These are phyloP conservation scores for Backusella sp. DNA, from an alignment of 192 early-diverging fungal genomes.

Conservation along the genomic window DNA sequence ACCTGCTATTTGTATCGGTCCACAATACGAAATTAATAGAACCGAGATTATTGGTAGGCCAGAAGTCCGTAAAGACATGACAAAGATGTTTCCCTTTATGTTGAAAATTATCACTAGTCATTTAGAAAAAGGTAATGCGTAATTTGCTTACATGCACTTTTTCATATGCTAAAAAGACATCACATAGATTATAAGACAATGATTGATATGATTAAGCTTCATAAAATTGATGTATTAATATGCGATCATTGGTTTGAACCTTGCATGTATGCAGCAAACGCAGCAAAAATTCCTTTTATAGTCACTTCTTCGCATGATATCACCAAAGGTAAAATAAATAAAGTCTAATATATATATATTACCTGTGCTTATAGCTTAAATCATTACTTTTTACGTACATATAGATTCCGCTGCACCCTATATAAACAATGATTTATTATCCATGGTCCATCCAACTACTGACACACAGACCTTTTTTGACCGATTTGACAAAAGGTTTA, in stretches of 20 bases:
- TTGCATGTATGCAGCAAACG: slow-evolving; percentile 19
- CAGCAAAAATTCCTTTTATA: slow-evolving; percentile 17
- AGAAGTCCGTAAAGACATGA: background rate
- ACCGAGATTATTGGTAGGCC: background rate
- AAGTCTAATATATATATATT: too few species aligned
- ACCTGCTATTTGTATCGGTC: background rate
- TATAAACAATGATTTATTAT: slow-evolving; percentile 1
- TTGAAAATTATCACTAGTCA: background rate
- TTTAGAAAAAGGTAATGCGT: background rate
- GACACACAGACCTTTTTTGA: background rate
- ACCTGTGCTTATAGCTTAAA: background rate
- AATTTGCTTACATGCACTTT: background rate
- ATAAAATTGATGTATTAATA: slow-evolving; percentile 4
- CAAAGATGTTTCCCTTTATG: background rate
- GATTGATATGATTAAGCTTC: background rate
- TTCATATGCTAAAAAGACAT: background rate
- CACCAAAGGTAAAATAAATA: slow-evolving; percentile 2
- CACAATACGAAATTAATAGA: background rate
- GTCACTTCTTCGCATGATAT: slow-evolving; percentile 17
- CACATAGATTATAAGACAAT: background rate
- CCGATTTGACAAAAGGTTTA: background rate
- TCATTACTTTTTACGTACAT: background rate
- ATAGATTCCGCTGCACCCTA: background rate
- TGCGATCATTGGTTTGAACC: slow-evolving; percentile 23
- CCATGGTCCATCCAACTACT: background rate